These are phyloP conservation scores for Primulina eburnea DNA, from an alignment of 257 asterid genomes.

Conservation along the genomic window DNA sequence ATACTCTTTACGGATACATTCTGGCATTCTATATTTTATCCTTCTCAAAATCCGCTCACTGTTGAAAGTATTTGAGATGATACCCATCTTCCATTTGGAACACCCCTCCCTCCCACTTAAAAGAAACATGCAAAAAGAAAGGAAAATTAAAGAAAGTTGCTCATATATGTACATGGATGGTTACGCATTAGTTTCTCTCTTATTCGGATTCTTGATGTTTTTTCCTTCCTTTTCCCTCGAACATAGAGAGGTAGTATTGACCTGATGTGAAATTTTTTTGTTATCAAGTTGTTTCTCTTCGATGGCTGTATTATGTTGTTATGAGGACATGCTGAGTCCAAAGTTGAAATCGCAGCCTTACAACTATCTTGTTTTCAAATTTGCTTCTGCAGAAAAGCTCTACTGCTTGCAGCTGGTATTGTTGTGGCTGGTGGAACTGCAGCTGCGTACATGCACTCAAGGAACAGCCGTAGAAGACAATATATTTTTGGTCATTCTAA, in stretches of 20 bases:
- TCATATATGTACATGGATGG: not conserved
- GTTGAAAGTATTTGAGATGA: conserved; percentile 17
- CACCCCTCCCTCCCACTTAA: not conserved
- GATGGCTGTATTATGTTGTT: conserved; percentile 1
- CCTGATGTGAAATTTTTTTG: not conserved
- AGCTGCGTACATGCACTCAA: conserved; percentile 72
- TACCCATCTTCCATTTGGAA: not conserved
- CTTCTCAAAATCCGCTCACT: conserved; percentile 13
- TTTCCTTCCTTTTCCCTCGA: conserved; percentile 6
- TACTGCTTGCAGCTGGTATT: conserved; percentile 83
- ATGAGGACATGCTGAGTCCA: not conserved
- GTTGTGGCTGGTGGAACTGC: conserved; percentile 93
- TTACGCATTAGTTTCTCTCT: not conserved
- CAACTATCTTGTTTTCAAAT: conserved; percentile 9
- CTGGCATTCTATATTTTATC: not conserved
- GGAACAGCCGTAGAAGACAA: conserved; percentile 41
- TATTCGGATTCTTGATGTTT: conserved; percentile 4
- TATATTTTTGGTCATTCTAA: conserved; percentile 41
- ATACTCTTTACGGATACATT: not conserved
- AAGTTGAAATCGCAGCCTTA: conserved; percentile 3
- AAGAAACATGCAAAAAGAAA: not conserved
- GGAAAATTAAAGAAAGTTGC: not conserved
- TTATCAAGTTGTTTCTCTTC: not conserved
- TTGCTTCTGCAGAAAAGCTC: conserved; percentile 59
- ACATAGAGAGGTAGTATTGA: conserved; percentile 12